Conservation (phyloP, 208 protist species). For the Crithidia brevicula region DNA sequence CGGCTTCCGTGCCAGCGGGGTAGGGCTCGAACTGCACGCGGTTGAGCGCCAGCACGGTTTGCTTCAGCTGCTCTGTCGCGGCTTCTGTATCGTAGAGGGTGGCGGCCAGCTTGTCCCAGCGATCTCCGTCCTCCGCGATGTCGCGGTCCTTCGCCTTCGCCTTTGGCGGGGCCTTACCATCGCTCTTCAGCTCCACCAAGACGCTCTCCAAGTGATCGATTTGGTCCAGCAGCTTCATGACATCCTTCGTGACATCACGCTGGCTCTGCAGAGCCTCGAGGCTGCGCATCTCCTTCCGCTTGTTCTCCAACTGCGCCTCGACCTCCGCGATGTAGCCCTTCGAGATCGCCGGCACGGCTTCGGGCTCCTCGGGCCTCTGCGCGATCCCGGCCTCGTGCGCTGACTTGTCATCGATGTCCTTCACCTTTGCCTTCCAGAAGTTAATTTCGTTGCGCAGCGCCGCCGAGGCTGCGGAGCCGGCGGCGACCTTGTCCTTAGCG, state of each 20-base stretch:
- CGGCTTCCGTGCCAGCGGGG: slow-evolving; percentile 71
- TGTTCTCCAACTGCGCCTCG: slow-evolving; percentile 56
- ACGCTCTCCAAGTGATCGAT: slow-evolving; percentile 66
- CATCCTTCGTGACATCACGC: slow-evolving; percentile 77
- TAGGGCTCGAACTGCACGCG: slow-evolving; percentile 87
- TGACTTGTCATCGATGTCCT: slow-evolving; percentile 70
- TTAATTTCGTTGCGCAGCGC: slow-evolving; percentile 72
- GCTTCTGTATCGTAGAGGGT: slow-evolving; percentile 80
- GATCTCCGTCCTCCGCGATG: slow-evolving; percentile 54
- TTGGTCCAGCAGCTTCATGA: slow-evolving; percentile 73
- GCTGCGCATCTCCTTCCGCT: slow-evolving; percentile 54
- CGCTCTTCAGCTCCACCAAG: slow-evolving; percentile 56
- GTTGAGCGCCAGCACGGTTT: slow-evolving; percentile 76
- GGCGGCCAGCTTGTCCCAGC: slow-evolving; percentile 77
- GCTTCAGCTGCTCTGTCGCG: slow-evolving; percentile 66
- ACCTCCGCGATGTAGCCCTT: slow-evolving; percentile 58
- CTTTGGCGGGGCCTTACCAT: slow-evolving; percentile 2
- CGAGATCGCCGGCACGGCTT: slow-evolving; percentile 21
- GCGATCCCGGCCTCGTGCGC: slow-evolving; percentile 82
- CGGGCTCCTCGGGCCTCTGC: slow-evolving; percentile 36
- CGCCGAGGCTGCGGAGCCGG: slow-evolving; percentile 59
- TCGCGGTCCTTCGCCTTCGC: slow-evolving; percentile 24
- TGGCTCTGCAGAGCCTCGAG: slow-evolving; percentile 71
- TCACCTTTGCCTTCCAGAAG: slow-evolving; percentile 70
- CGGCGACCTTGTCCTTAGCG: slow-evolving; percentile 72